phyloP scores from a whole-genome alignment of 495 filamentous ascomycete species.

The Entonaema liquescens region DNA sequence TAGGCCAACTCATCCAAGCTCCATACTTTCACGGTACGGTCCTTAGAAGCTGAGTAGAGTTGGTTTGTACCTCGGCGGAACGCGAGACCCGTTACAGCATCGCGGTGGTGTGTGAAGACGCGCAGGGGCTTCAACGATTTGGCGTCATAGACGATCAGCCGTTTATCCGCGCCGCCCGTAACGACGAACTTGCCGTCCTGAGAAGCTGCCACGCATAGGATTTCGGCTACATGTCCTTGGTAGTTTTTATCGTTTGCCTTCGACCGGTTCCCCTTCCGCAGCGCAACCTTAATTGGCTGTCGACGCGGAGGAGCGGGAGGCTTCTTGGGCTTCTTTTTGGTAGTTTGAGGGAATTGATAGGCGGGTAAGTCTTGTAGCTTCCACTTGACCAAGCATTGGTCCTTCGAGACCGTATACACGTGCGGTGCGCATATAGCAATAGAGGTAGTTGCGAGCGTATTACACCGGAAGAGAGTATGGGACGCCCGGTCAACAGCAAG shows the following conservation, averaged over 20 bases:
- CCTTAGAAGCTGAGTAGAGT: conserved; percentile 84
- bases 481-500: conserved; percentile 69
- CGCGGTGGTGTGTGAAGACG: conserved; percentile 91
- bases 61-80: conserved; percentile 93
- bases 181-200: conserved; percentile 89
- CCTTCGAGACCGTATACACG: conserved; percentile 87
- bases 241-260: conserved; percentile 68
- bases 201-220: conserved; percentile 85
- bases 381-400: conserved; percentile 88
- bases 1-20: conserved; percentile 86
- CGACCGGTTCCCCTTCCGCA: conserved; percentile 69
- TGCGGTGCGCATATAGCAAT: conserved; percentile 80
- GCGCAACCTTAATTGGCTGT: conserved; percentile 74
- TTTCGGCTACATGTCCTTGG: conserved; percentile 77
- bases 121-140: conserved; percentile 76
- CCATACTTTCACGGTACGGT: conserved; percentile 84
- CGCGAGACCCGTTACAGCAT: conserved; percentile 80
- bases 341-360: conserved; percentile 62
- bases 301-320: conserved; percentile 69
- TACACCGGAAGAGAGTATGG: conserved; percentile 75
- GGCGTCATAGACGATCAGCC: conserved; percentile 87
- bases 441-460: conserved; percentile 78
- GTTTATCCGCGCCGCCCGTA: conserved; percentile 84
- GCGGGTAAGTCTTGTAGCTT: conserved; percentile 69
- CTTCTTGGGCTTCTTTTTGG: conserved; percentile 67